These are phyloP conservation scores for Fusarium sp. DNA, from an alignment of 2,329 filamentous ascomycete genomes.

Conservation along the genomic window DNA sequence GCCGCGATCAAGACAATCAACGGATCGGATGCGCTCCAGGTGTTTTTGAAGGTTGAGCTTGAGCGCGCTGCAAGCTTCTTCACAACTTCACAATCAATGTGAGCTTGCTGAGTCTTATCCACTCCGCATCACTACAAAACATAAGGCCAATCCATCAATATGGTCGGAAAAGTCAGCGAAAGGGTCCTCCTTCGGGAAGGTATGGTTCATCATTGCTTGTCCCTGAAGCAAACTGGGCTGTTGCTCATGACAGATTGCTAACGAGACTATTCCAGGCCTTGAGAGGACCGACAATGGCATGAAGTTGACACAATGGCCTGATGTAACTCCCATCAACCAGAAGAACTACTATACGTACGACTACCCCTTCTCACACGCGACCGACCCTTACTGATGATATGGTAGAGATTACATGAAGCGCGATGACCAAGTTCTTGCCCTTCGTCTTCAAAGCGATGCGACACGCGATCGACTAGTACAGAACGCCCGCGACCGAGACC, in stretches of 20 bases:
- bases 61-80: constrained; percentile 31
- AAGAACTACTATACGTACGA: constrained; percentile 97
- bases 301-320: constrained; percentile 93
- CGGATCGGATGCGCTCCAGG: constrained; percentile 41
- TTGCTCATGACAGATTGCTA: constrained; percentile 38
- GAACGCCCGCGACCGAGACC: constrained; percentile 86
- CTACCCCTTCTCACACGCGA: background rate
- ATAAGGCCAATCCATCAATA: constrained; percentile 46
- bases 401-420: constrained; percentile 94
- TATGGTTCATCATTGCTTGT: constrained; percentile 45
- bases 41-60: constrained; percentile 44
- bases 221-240: constrained; percentile 10
- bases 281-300: constrained; percentile 98
- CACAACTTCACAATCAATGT: constrained; percentile 37
- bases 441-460: constrained; percentile 89
- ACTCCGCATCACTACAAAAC: constrained; percentile 28
- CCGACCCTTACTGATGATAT: constrained; percentile 27
- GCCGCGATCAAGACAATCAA: constrained; percentile 35
- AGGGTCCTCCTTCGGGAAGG: constrained; percentile 72
- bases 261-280: constrained; percentile 70
- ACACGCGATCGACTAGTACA: constrained; percentile 85
- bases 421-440: constrained; percentile 93
- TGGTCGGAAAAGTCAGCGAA: constrained; percentile 74
- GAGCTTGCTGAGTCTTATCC: constrained; percentile 30
- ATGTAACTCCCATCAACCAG: constrained; percentile 94